phyloP scores from a whole-genome alignment of 1,284 basidiomycete species.

The Ceratobasidium sp. region DNA sequence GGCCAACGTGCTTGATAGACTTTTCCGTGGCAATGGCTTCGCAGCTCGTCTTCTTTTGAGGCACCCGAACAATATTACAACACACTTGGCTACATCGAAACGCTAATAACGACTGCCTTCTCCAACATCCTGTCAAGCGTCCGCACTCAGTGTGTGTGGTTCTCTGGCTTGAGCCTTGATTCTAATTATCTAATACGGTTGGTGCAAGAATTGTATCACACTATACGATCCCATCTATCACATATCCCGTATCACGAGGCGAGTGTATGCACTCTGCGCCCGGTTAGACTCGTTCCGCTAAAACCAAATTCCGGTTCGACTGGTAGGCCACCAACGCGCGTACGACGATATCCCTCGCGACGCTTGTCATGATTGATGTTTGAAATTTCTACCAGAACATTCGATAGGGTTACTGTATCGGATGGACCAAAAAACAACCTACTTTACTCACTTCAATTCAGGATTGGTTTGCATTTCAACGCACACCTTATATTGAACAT shows the following conservation, averaged over 20 bases:
- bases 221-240: background rate
- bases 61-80: constrained; percentile 29
- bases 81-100: constrained; percentile 12
- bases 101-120: background rate
- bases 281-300: background rate
- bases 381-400: no score
- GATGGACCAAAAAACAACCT: no score
- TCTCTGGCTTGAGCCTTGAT: background rate
- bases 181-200: background rate
- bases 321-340: background rate
- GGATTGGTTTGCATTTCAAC: no score
- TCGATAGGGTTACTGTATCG: no score
- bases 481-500: no score
- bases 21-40: constrained; percentile 4
- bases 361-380: no score
- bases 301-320: background rate
- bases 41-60: constrained; percentile 11
- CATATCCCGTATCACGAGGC: background rate
- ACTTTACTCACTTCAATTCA: no score
- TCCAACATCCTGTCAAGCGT: constrained; percentile 34
- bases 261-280: constrained; percentile 1
- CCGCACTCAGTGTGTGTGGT: background rate
- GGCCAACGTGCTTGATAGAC: no score
- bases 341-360: background rate
- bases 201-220: no score